A percentile compares a stretch with the other conserved stretches of the same genome.
Evolutionary conservation across 2,329 filamentous ascomycete species (phyloP).

Genomic region (Macrophomina pseudophaseolina): DNA sequence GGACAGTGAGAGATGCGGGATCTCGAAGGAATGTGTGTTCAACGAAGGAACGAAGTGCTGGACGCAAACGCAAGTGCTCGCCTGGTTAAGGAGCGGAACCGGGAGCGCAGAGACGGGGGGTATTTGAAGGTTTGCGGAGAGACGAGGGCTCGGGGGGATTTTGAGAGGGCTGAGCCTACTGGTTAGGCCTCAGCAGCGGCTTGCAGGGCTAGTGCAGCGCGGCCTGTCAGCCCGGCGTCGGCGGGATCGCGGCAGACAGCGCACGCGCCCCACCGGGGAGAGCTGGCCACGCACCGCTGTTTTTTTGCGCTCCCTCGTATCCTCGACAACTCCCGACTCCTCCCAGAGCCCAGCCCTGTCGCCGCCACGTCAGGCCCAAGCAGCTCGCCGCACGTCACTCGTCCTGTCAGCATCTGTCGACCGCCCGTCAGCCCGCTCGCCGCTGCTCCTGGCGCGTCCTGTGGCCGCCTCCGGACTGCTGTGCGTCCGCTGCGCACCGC

Average conservation of each 20-base stretch:
- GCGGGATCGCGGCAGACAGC: constrained; percentile 20
- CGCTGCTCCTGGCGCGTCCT: neutral
- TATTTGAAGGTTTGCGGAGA: constrained; percentile 15
- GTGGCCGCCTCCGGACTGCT: neutral
- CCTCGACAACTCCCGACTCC: neutral
- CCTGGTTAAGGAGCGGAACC: neutral
- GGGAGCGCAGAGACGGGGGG: constrained; percentile 4
- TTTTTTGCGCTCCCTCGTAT: neutral
- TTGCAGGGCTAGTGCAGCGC: constrained; percentile 16
- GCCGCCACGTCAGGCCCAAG: constrained; percentile 16
- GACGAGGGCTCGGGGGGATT: constrained; percentile 1
- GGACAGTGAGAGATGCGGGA: constrained; percentile 19
- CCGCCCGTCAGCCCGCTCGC: neutral
- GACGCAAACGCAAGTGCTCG: constrained; percentile 6
- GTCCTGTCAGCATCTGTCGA: neutral
- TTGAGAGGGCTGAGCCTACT: neutral
- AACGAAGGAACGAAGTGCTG: constrained; percentile 19
- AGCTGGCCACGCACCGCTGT: constrained; percentile 4
- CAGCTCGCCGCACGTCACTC: constrained; percentile 1
- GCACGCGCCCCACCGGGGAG: constrained; percentile 12
- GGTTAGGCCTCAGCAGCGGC: constrained; percentile 9
- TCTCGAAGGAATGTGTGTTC: constrained; percentile 22
- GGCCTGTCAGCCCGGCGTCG: constrained; percentile 21
- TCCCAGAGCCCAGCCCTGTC: constrained; percentile 12
- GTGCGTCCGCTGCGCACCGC: neutral